Evolutionary conservation across 73 alveolate species (phyloP).

Genomic region (Tetrahymena elliotti): DNA sequence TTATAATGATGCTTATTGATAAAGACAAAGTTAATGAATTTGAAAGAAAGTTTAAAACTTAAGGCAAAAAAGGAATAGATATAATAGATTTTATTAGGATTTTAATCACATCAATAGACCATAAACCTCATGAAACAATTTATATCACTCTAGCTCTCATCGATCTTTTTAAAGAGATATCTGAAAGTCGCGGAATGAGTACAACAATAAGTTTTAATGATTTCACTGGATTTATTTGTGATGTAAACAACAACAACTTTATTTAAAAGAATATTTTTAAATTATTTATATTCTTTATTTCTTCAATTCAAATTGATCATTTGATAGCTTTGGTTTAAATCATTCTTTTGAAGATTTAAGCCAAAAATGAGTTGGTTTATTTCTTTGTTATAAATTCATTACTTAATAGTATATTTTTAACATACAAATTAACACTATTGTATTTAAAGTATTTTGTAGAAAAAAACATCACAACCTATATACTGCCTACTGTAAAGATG

Average conservation of each 20-base stretch:
- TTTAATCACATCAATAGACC: background rate
- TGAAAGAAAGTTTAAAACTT: background rate
- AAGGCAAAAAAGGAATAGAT: background rate
- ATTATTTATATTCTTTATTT: too few relatives aligned
- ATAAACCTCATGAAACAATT: background rate
- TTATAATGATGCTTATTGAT: background rate
- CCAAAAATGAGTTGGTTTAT: too few relatives aligned
- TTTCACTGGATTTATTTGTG: background rate
- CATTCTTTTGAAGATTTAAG: too few relatives aligned
- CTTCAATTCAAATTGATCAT: too few relatives aligned
- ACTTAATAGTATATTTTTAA: background rate
- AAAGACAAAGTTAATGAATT: background rate
- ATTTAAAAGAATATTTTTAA: background rate
- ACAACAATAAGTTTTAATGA: background rate
- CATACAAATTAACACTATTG: background rate
- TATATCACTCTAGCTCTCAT: background rate
- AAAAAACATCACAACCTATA: background rate
- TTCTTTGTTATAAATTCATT: too few relatives aligned
- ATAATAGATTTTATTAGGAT: background rate
- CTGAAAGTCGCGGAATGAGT: background rate
- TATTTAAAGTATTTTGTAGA: background rate
- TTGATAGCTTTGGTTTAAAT: too few relatives aligned
- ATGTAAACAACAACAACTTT: background rate
- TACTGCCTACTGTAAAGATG: background rate
- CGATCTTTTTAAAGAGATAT: background rate